Conservation (phyloP, 2,329 filamentous ascomycete species). For the Calonectria honghensis region DNA sequence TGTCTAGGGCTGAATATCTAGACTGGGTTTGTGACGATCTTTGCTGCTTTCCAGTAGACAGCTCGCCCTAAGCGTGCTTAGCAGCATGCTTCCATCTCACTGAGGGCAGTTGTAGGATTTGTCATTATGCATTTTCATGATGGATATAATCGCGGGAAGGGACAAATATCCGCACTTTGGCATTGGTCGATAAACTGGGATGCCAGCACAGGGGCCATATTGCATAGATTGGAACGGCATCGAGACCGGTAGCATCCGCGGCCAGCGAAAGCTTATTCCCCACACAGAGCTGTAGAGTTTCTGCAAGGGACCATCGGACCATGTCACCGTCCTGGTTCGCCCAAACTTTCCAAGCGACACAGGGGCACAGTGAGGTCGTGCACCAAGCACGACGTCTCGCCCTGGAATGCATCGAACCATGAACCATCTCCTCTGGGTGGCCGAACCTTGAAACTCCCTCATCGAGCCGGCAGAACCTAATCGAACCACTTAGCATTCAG, state of each 20-base stretch:
- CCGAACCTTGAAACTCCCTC: constrained; percentile 1
- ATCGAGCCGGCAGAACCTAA: not conserved
- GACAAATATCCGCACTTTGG: not conserved
- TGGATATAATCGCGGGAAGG: not conserved
- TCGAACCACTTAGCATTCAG: constrained; percentile 22
- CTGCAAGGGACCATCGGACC: constrained; percentile 25
- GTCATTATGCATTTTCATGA: not conserved
- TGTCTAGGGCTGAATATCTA: not conserved
- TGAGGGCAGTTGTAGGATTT: not conserved
- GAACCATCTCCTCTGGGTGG: not conserved
- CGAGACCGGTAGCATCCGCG: constrained; percentile 12
- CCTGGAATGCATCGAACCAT: constrained; percentile 8
- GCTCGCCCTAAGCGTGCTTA: not conserved
- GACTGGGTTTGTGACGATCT: not conserved
- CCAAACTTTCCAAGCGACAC: constrained; percentile 23
- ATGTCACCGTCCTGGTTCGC: not conserved
- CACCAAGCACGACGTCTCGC: not conserved
- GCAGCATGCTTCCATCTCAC: not conserved
- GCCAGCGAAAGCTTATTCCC: constrained; percentile 1
- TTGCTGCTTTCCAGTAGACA: not conserved
- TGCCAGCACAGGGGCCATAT: not conserved
- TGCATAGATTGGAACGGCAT: constrained; percentile 13
- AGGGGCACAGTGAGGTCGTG: constrained; percentile 6
- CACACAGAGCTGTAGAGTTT: constrained; percentile 7
- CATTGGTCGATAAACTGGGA: not conserved